A percentile compares a stretch with the other conserved stretches of the same genome.
These are phyloP conservation scores for Candida coquimbonensis DNA, from an alignment of 805 yeast species.

Conservation along the genomic window DNA sequence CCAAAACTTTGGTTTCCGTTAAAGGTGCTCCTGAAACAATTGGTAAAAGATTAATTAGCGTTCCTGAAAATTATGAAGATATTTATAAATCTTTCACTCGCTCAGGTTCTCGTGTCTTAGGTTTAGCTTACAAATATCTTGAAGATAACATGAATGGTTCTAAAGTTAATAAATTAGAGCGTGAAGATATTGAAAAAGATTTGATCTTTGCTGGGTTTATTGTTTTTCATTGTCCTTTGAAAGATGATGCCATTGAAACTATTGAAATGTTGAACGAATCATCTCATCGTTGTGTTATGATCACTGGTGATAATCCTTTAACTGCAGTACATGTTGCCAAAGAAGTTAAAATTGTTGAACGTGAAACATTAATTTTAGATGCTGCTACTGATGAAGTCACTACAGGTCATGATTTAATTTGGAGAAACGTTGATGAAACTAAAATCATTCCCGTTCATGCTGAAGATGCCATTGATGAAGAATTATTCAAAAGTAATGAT, in stretches of 20 bases:
- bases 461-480: conserved; percentile 45
- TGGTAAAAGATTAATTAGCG: conserved; percentile 58
- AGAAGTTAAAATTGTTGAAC: conserved; percentile 81
- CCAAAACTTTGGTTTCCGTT: conserved; percentile 66
- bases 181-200: conserved; percentile 71
- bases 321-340: conserved; percentile 97
- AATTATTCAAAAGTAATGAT: conserved; percentile 62
- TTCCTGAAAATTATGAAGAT: conserved; percentile 78
- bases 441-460: conserved; percentile 61
- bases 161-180: conserved; percentile 51
- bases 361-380: conserved; percentile 81
- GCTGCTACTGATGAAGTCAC: conserved; percentile 68
- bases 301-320: conserved; percentile 97
- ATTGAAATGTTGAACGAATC: conserved; percentile 91
- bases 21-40: conserved; percentile 99
- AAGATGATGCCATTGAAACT: conserved; percentile 85
- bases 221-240: conserved; percentile 96
- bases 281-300: conserved; percentile 93
- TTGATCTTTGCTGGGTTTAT: conserved; percentile 85
- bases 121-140: conserved; percentile 80
- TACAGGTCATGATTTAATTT: conserved; percentile 53
- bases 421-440: conserved; percentile 83
- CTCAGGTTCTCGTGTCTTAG: conserved; percentile 93
- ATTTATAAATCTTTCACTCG: conserved; percentile 86
- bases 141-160: conserved; percentile 41